Base-by-base conservation (phyloP, 306 rosid genomes). In the Styphnolobium japonicum region DNA sequence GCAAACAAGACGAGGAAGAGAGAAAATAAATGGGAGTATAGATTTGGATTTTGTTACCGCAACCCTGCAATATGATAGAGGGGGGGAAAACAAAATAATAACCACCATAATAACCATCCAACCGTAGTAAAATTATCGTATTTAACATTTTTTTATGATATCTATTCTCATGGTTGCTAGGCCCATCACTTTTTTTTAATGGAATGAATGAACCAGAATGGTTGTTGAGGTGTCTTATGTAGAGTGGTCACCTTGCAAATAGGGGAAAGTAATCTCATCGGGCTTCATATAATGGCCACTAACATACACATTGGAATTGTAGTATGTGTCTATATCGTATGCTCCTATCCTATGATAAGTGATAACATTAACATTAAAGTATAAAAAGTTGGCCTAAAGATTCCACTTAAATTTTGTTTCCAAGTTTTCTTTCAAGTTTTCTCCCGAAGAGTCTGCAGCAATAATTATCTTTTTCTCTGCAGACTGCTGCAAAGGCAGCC, bases 181-280 rank as follows among this genome's bases (percentile, higher is more conserved):
- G 73, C 62, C 86, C 76, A 43, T 83, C 80, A 67, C 40, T 48
- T 78, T 78, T 84, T 78, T 33, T 16, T 40, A 67, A 53, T 76
- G 77, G 92, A 2, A 73, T 23, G 56, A 33, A 51, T 48, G n/a
- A n/a, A n/a, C n/a, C n/a, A n/a, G n/a, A n/a, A n/a, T n/a, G 74
- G 64, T 65, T 51, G 67, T 12, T 55, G 29, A 78, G 77, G 34
- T 75, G 90, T 23, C 64, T 58, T 16, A 31, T 29, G 36, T 6
- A 4, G 7, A 71, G 48, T 86, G 88, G 81, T 15, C 69, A 60
- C 60, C 65, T 48, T 82, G 78, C 80, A 70, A 80, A 51, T 86
- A 68, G 61, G 68, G 86, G 92, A 84, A 86, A 83, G 71, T 22
- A 67, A 67, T 75, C 80, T 60, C 61, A 16, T 25, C 21, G 37